Evolutionary conservation across 768 basidiomycete species (phyloP), one percentile per base, ranked within the genome.

Genomic region (Podaxis sp.): DNA sequence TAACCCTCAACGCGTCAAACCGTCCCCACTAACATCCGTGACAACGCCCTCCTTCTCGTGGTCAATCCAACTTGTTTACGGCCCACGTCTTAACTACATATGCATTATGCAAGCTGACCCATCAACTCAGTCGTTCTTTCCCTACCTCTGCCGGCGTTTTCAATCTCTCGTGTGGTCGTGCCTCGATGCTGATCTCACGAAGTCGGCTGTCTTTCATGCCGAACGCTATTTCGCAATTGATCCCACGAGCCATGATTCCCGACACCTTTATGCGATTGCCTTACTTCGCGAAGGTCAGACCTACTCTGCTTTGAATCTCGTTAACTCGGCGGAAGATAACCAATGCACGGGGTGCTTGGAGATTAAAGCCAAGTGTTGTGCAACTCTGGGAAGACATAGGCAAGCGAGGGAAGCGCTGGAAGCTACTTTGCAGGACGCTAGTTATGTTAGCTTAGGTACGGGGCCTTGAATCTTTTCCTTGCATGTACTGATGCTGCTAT

Each of bases 201-300:
- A 82, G 73, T 87, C 92, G 12, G 93, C 94, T 43, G 83, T 93
- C 51, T 96, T 96, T 79, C 91, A 91, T 77, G 92, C 93, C 38
- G 94, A 96, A 75, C 79, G 92, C 66, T 91, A 91, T 72, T 89
- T 82, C 72, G 83, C 86, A 43, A 76, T 91, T 73, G 87, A 91
- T 74, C 79, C 81, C 64, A 72, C 78, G 33, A 86, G 85, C 74
- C 94, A 96, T 72, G 88, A 91, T 70, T 86, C 92, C 66, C 85
- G 91, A 61, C 93, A 93, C 78, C 82, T 95, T 50, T 91, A 92
- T 80, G 92, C 93, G 66, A 87, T 84, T 47, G 81, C 88, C 19
- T 84, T 95, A 65, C 81, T 93, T 49, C 84, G 80, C 5, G 82
- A 86, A 66, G 83, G 82, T 60, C 89, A 90, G 70, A 83, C 87